Percentiles rank a stretch among this genome's conserved stretches.
These are phyloP conservation scores for Melanomma pulvis-pyrius DNA, from an alignment of 495 filamentous ascomycete species.

Conservation along the genomic window DNA sequence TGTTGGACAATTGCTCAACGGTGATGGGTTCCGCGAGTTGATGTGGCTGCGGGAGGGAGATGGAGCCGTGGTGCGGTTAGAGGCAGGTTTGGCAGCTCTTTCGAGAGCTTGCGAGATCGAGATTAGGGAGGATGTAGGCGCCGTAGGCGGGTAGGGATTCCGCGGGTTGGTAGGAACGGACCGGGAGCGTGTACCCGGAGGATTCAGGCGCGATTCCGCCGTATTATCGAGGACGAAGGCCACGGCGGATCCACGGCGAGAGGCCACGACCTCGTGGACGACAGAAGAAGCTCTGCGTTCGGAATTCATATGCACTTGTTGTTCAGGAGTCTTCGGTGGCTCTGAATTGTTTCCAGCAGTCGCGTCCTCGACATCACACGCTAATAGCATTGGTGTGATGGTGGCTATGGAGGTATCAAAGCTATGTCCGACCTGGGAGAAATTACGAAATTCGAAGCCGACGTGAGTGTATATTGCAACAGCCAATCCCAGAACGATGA, in stretches of 20 bases:
- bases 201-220: not conserved
- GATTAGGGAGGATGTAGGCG: not conserved
- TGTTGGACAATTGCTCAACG: not conserved
- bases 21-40: conserved; percentile 1
- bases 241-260: conserved; percentile 6
- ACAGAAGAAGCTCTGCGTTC: conserved; percentile 31
- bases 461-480: conserved; percentile 70
- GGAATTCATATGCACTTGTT: not conserved
- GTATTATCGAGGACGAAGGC: conserved; percentile 1
- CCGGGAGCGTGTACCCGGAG: not conserved
- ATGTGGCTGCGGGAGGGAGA: not conserved
- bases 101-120: not conserved
- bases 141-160: not conserved
- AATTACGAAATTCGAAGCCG: conserved; percentile 48
- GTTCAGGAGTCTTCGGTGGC: not conserved
- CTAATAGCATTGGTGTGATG: not conserved
- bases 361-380: conserved; percentile 5
- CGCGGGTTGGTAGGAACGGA: not conserved
- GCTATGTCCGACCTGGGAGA: conserved; percentile 1
- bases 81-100: not conserved
- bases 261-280: conserved; percentile 38
- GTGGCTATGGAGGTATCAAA: conserved; percentile 15
- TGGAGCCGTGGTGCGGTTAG: too few relatives aligned
- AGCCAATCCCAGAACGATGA: conserved; percentile 63
- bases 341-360: not conserved